A percentile compares a stretch with the other conserved stretches of the same genome.
phyloP scores from a whole-genome alignment of 495 filamentous ascomycete genomes.

The Letharia columbiana region DNA sequence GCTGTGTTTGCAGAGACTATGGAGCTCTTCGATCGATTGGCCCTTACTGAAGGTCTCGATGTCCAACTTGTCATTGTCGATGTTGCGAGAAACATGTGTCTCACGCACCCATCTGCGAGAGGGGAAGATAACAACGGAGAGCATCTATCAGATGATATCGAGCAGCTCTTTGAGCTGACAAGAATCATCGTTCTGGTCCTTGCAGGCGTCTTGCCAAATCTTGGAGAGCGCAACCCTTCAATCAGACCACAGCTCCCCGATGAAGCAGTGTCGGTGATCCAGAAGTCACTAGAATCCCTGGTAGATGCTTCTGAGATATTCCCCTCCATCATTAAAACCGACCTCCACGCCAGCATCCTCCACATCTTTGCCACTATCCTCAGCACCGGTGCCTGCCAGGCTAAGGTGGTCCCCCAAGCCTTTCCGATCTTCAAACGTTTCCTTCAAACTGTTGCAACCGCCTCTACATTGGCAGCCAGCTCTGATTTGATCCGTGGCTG shows the following conservation, averaged over 20 bases:
- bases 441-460: conserved; percentile 40
- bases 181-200: conserved; percentile 91
- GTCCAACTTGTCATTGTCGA: conserved; percentile 92
- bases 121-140: conserved; percentile 55
- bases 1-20: conserved; percentile 95
- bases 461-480: conserved; percentile 30
- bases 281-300: conserved; percentile 70
- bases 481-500: conserved; percentile 52
- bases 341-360: conserved; percentile 91
- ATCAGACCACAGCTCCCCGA: conserved; percentile 67
- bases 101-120: conserved; percentile 84
- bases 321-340: conserved; percentile 89
- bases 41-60: conserved; percentile 76
- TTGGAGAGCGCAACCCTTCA: conserved; percentile 64
- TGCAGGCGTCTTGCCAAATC: conserved; percentile 74
- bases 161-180: conserved; percentile 95
- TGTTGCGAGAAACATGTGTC: conserved; percentile 79
- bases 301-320: conserved; percentile 93
- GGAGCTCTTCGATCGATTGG: conserved; percentile 88
- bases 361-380: conserved; percentile 95
- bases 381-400: conserved; percentile 75
- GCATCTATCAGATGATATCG: conserved; percentile 88
- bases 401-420: conserved; percentile 78
- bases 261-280: conserved; percentile 74
- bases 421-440: conserved; percentile 91